Percentiles rank a stretch among this genome's conserved stretches.
Conservation (phyloP, 2,329 filamentous ascomycete species). For the Metarhizium rileyi region DNA sequence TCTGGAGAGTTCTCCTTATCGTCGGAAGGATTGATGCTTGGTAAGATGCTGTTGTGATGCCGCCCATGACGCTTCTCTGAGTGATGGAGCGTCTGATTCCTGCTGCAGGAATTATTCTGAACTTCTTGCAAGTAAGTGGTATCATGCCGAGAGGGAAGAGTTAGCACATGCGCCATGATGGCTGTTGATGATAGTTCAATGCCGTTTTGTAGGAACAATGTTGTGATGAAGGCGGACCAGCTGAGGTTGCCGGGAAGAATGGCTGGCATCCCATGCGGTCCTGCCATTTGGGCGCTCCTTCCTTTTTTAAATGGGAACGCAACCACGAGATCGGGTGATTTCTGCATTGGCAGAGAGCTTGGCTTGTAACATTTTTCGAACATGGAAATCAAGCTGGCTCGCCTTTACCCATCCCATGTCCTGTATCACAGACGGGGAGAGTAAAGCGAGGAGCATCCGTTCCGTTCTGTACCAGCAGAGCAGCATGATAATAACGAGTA, state of each 20-base stretch:
- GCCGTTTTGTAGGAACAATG: background rate
- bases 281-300: background rate
- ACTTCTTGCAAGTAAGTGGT: constrained; percentile 1
- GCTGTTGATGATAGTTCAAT: background rate
- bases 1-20: constrained; percentile 3
- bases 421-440: too few relatives aligned
- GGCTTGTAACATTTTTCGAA: too few relatives aligned
- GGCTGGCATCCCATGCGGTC: background rate
- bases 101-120: background rate
- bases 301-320: too few relatives aligned
- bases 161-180: constrained; percentile 6
- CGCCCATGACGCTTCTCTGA: background rate
- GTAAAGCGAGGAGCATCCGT: too few relatives aligned
- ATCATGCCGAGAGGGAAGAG: background rate
- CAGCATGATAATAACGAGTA: too few relatives aligned
- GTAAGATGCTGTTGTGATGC: background rate
- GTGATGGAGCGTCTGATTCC: background rate
- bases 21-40: background rate
- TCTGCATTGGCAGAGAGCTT: too few relatives aligned
- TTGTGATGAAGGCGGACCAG: background rate
- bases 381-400: too few relatives aligned
- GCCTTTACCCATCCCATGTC: too few relatives aligned
- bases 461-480: too few relatives aligned
- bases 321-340: too few relatives aligned
- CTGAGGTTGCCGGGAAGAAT: background rate